Evolutionary conservation across 2,329 filamentous ascomycete genomes (phyloP), one percentile per base, ranked within the genome.

Genomic region (Xylaria sp.): DNA sequence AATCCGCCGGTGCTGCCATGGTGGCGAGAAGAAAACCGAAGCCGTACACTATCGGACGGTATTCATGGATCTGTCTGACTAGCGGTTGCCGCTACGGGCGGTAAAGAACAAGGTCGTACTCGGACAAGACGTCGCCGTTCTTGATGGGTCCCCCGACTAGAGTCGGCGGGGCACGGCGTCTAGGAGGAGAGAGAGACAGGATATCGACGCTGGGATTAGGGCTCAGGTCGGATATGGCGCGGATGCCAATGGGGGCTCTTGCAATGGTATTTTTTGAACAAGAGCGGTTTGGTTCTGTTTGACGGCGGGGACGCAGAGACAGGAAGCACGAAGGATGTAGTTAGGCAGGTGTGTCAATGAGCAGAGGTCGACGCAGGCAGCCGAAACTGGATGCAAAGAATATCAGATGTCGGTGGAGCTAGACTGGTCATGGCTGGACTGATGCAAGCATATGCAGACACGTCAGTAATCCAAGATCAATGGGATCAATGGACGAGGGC

Each of bases 1-100:
- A 39, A 40, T 63, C 60, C 55, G 60, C 53, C 50, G 57, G 50
- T 47, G 64, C 51, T 56, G 66, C 66, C 69, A 70, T 70, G 43
- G 52, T 54, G 61, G 63, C 57, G 57, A 56, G 44, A 50, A 57
- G 44, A 58, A 44, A 55, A 44, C n/a, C 41, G 41, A 59, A 56
- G 55, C 39, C 44, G 53, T 48, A 49, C 52, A 44, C 56, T 61
- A 58, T 63, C 59, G 57, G 40, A 52, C 55, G 51, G 52, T 39
- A 53, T 52, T 62, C 62, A 66, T 60, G 58, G 60, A 59, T 44
- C 51, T 61, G 58, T 57, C 52, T 56, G 34, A 52, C 39, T 59
- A 39, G 58, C 44, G 46, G 59, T 58, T 40, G 52, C 48, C 49
- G 56, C 56, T 63, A 64, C 52, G 61, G 50, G 38, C 56, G 48